Conservation (phyloP, 805 yeast species). For the Metschnikowia lunata region DNA sequence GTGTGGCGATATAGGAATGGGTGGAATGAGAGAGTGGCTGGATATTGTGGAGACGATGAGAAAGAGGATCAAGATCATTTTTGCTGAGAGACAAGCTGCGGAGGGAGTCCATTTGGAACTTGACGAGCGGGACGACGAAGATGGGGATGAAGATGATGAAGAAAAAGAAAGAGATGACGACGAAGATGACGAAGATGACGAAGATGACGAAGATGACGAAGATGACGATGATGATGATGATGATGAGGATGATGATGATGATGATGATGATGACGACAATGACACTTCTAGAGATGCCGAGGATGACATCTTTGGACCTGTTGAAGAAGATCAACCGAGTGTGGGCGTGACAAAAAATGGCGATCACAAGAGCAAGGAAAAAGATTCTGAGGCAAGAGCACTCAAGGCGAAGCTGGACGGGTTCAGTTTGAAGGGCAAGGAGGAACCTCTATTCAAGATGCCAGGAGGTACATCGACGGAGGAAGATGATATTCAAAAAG, state of each 20-base stretch:
- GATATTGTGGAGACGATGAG: slow-evolving; percentile 42
- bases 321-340: neutral
- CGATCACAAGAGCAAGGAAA: neutral
- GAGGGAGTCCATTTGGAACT: slow-evolving; percentile 7
- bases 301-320: slow-evolving; percentile 6
- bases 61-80: slow-evolving; percentile 28
- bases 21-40: slow-evolving; percentile 47
- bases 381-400: neutral
- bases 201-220: slow-evolving; percentile 35
- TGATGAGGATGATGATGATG: slow-evolving; percentile 25
- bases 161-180: slow-evolving; percentile 37
- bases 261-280: neutral
- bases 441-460: neutral
- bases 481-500: slow-evolving; percentile 10
- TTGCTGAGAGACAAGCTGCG: slow-evolving; percentile 20
- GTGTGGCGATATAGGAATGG: slow-evolving; percentile 49
- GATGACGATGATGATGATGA: slow-evolving; percentile 38
- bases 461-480: neutral
- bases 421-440: slow-evolving; percentile 1
- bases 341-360: neutral
- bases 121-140: slow-evolving; percentile 17
- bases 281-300: neutral
- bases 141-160: slow-evolving; percentile 29
- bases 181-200: slow-evolving; percentile 30
- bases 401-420: slow-evolving; percentile 3